phyloP scores from a whole-genome alignment of 164 flowering plant species.

The Protea cynaroides region DNA sequence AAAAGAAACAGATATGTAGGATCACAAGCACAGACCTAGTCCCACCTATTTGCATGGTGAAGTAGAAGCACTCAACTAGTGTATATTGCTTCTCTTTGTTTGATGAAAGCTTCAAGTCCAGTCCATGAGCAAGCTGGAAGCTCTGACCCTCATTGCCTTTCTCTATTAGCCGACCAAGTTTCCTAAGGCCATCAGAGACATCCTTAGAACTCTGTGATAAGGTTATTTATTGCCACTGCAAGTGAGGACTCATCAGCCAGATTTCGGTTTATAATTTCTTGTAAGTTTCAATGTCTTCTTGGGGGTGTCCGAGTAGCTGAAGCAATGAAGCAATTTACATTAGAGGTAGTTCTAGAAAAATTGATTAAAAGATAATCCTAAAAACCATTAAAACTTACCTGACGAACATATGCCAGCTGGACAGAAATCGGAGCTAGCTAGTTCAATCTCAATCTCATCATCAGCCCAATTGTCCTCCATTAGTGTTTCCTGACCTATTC shows the following conservation, averaged over 20 bases:
- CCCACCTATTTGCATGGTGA: conserved; percentile 77
- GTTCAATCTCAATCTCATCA: conserved; percentile 85
- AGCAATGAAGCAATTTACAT: conserved; percentile 10
- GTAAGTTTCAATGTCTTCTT: conserved; percentile 68
- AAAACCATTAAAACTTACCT: conserved; percentile 37
- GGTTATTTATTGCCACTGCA: conserved; percentile 85
- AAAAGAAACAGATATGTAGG: background rate
- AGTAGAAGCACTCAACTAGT: conserved; percentile 70
- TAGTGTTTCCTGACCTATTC: conserved; percentile 87
- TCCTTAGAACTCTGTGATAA: conserved; percentile 76
- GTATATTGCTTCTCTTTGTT: conserved; percentile 78
- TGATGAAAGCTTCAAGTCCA: conserved; percentile 73
- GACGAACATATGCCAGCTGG: conserved; percentile 90
- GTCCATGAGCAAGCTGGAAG: conserved; percentile 57
- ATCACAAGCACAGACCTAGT: conserved; percentile 45
- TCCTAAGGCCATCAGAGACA: conserved; percentile 70
- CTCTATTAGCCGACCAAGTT: conserved; percentile 68
- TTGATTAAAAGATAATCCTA: background rate
- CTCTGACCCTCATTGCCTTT: conserved; percentile 42
- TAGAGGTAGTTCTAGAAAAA: conserved; percentile 2
- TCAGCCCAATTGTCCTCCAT: conserved; percentile 84
- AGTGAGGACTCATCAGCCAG: conserved; percentile 74
- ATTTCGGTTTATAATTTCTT: conserved; percentile 53
- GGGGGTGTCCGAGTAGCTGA: conserved; percentile 70
- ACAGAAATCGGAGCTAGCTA: conserved; percentile 86